Evolutionary conservation across 331 rosid species (phyloP).

Genomic region (Phaseolus coccineus): DNA sequence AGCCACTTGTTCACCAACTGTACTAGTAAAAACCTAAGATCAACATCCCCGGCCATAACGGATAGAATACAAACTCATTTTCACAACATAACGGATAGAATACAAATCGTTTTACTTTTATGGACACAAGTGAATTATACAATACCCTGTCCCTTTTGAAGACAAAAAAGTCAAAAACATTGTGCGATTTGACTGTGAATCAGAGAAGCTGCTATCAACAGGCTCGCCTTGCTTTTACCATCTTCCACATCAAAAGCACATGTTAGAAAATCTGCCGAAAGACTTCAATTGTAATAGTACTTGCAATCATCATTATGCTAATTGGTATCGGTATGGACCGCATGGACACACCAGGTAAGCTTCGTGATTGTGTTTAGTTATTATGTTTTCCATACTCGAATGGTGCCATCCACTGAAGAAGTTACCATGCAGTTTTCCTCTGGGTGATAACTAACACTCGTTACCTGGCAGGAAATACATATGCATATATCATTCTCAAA

Average conservation of each 20-base stretch:
- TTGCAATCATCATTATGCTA: conserved; percentile 16
- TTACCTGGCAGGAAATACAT: conserved; percentile 61
- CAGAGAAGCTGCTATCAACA: conserved; percentile 33
- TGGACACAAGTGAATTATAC: conserved; percentile 32
- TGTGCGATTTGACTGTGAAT: conserved; percentile 26
- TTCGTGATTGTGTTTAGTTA: conserved; percentile 37
- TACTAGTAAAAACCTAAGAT: neutral
- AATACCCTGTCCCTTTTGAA: conserved; percentile 12
- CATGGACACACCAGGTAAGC: conserved; percentile 25
- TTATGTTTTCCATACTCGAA: conserved; percentile 80
- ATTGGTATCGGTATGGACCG: conserved; percentile 28
- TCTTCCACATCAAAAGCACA: conserved; percentile 44
- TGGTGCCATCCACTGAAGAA: conserved; percentile 78
- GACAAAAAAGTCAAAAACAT: conserved; percentile 32
- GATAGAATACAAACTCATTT: neutral
- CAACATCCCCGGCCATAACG: neutral
- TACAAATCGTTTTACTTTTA: conserved; percentile 12
- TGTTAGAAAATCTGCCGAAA: conserved; percentile 23
- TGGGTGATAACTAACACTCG: conserved; percentile 94
- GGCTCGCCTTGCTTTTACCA: conserved; percentile 23
- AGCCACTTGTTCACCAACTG: conserved; percentile 42
- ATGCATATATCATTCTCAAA: neutral
- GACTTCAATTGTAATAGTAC: conserved; percentile 7
- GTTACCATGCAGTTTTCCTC: conserved; percentile 77
- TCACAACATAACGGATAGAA: neutral